These are phyloP conservation scores for Crithidia expoeki DNA, from an alignment of 208 protist species.

Conservation along the genomic window DNA sequence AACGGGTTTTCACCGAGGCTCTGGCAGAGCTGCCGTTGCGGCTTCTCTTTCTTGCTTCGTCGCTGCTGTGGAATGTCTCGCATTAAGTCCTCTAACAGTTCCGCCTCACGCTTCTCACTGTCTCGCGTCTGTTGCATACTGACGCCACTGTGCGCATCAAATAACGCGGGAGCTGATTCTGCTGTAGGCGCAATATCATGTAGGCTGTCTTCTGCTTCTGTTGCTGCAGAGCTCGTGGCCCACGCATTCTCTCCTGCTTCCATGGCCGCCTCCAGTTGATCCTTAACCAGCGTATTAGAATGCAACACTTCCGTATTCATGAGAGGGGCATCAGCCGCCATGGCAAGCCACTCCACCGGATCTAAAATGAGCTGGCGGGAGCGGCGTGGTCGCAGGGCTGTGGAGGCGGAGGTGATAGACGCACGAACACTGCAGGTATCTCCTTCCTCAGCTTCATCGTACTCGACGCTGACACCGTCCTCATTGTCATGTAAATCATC, in stretches of 20 bases:
- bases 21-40: neutral
- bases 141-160: neutral
- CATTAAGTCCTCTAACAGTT: conserved; percentile 19
- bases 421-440: neutral
- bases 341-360: conserved; percentile 55
- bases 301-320: conserved; percentile 40
- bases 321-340: conserved; percentile 45
- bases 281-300: conserved; percentile 8
- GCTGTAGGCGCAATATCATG: neutral
- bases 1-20: neutral
- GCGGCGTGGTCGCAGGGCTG: neutral
- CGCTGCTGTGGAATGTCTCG: conserved; percentile 18
- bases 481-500: neutral
- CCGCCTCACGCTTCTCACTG: conserved; percentile 12
- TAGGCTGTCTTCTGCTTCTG: neutral
- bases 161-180: no score
- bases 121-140: neutral
- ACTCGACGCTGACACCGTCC: neutral
- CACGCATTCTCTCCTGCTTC: no score
- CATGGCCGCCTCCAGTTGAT: conserved; percentile 5
- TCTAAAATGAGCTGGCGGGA: conserved; percentile 42
- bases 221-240: neutral
- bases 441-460: no score
- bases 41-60: conserved; percentile 1
- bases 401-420: neutral